These are phyloP conservation scores for Sporothrix phasma DNA, from an alignment of 2,329 filamentous ascomycete genomes.

Conservation along the genomic window DNA sequence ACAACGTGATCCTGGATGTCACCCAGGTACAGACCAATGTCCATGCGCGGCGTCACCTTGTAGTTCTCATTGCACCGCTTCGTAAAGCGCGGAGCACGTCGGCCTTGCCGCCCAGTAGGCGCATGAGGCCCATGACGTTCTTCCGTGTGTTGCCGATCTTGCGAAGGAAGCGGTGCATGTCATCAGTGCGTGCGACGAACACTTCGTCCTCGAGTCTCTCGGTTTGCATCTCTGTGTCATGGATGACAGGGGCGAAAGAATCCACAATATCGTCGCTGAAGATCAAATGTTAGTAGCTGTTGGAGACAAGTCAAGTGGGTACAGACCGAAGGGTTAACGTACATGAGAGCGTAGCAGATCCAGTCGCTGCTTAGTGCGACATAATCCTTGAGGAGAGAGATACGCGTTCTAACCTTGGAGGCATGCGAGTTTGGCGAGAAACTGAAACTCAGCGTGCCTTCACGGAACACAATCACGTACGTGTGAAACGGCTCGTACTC, in stretches of 20 bases:
- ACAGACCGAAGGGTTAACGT: constrained; percentile 28
- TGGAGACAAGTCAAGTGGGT: not conserved
- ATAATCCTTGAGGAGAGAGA: constrained; percentile 87
- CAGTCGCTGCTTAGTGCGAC: constrained; percentile 91
- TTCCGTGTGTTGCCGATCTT: constrained; percentile 86
- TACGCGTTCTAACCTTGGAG: constrained; percentile 79
- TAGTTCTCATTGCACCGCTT: constrained; percentile 99
- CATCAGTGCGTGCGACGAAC: constrained; percentile 81
- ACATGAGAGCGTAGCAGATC: constrained; percentile 98
- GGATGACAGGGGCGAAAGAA: constrained; percentile 82
- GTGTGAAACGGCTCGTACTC: constrained; percentile 94
- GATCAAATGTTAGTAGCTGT: constrained; percentile 21
- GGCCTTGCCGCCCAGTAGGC: constrained; percentile 91
- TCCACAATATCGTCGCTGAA: constrained; percentile 89
- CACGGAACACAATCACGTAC: constrained; percentile 92
- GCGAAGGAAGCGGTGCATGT: constrained; percentile 77
- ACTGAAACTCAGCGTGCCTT: constrained; percentile 90
- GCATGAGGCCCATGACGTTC: constrained; percentile 87
- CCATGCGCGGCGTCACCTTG: constrained; percentile 86
- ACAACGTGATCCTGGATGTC: constrained; percentile 99
- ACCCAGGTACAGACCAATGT: constrained; percentile 91
- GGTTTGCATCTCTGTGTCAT: constrained; percentile 75
- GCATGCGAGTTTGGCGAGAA: constrained; percentile 83
- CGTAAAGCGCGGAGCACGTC: constrained; percentile 92
- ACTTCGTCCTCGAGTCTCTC: constrained; percentile 93